Evolutionary conservation across 176 grass and related monocot genomes (phyloP), one percentile per base, ranked within the genome.

Genomic region (Oryza meyeriana): DNA sequence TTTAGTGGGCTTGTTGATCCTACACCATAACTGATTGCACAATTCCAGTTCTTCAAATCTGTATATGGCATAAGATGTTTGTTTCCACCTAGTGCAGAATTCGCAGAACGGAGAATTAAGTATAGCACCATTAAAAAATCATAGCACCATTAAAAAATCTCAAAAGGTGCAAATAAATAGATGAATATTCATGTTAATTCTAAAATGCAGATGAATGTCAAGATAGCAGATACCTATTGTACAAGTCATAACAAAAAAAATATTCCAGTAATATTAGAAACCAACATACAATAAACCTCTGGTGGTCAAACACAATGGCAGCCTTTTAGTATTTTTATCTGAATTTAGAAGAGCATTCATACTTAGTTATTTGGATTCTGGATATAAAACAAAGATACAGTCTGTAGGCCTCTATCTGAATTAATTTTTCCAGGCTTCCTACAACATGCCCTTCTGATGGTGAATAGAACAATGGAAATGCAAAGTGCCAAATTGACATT

Each of bases 41-140:
- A 95, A 66, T 90, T 98, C 96, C 92, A 98, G 82, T 95, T 95
- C 72, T 93, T 91, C 34, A 77, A 77, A 24, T 95, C 88, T 48
- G 77, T 91, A 61, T 87, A 93, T 72, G 86, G 83, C 75, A 86
- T 65, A 76, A 79, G 71, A 71, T 86, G 17, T 76, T 91, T 90
- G 66, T 44, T 88, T 83, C 84, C 89, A 64, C 68, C 85, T 90
- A 74, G 63, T 76, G 74, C 77, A 92, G 20, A 34, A 89, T 72
- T 39, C n/a, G 66, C 7, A 59, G 25, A 73, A 76, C 61, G 41
- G 66, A 76, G 40, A 77, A 86, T 38, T 58, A 81, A 34, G 59
- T 66, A 72, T 76, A 84, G 58, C 17, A 76, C 47, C 27, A 48
- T 18, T 42, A 64, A 2, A 76, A 59, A n/a, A n/a, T n/a, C n/a